Evolutionary conservation across 371 early-diverging fungal species (phyloP), one percentile per base, ranked within the genome.

Genomic region (Coemansia sp.): DNA sequence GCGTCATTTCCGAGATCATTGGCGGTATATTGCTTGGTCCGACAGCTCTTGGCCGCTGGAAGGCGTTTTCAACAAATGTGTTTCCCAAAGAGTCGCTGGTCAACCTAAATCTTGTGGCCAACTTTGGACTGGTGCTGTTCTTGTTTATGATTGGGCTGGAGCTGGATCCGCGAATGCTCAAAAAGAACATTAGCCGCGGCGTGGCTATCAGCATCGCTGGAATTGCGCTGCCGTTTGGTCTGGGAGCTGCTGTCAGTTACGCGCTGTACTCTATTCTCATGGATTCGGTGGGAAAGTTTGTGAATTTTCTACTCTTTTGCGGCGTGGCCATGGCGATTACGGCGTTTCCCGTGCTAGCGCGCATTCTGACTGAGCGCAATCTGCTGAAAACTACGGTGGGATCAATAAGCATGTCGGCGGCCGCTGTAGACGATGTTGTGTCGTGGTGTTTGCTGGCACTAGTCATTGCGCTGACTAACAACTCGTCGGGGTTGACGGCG

Each of bases 251-350:
- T 8, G 87, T 87, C 37, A 88, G 89, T 69, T 87, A 87, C 51
- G 87, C 87, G 5, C 79, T 93, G 0, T 91, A 86, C 62, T 81
- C 84, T 48, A 50, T 88, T 16, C 80, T 88, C 25, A 65, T 64
- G 44, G 57, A 75, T 16, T 23, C 28, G 18, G 59, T 61, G 25
- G 85, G 88, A 2, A 72, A 86, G 0, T 93, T 91, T 69, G 77
- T 83, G 12, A 88, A 84, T 48, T 95, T 91, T 68, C 65, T 90
- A 48, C 86, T 91, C 37, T 95, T 95, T 78, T 80, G 88, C 26
- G 93, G 93, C 59, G 94, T 95, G 3, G 91, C 93, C 55, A 91
- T 96, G 89, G 85, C 94, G 21, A 95, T 95, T 72, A 97, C 97
- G 0, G 94, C 96, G 0, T 94, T 95, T 68, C 96, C 94, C 0